Conservation (phyloP, 306 rosid genomes). For the Oxytropis ochrocephala region DNA sequence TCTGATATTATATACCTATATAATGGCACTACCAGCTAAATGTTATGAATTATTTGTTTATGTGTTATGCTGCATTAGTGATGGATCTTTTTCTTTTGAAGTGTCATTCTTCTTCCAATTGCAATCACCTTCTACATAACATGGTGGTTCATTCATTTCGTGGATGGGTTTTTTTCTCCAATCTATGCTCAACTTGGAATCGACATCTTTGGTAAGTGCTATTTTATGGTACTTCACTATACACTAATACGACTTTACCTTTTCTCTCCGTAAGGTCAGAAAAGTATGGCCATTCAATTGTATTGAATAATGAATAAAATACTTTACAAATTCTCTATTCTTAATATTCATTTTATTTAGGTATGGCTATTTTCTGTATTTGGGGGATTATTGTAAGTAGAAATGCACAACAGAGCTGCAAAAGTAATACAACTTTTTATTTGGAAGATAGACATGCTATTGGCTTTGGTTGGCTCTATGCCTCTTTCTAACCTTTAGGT, state of each 20-base stretch:
- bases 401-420: background rate
- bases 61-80: background rate
- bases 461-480: background rate
- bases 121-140: slow-evolving; percentile 94
- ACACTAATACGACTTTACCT: background rate
- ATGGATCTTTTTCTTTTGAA: slow-evolving; percentile 28
- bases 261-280: background rate
- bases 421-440: background rate
- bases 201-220: slow-evolving; percentile 74
- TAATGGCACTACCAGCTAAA: background rate
- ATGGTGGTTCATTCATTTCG: slow-evolving; percentile 99
- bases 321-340: background rate
- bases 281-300: background rate
- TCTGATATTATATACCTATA: background rate
- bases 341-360: background rate
- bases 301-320: background rate
- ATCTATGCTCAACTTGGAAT: slow-evolving; percentile 91
- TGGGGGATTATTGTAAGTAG: background rate
- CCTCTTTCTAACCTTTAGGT: background rate
- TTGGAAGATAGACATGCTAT: background rate
- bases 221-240: slow-evolving; percentile 32
- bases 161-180: slow-evolving; percentile 94
- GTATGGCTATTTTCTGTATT: background rate
- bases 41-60: background rate
- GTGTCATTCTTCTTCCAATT: slow-evolving; percentile 88